Percentiles rank a stretch among this genome's conserved stretches.
Evolutionary conservation across 495 filamentous ascomycete species (phyloP).

Genomic region (Staphylotrichum longicolle): DNA sequence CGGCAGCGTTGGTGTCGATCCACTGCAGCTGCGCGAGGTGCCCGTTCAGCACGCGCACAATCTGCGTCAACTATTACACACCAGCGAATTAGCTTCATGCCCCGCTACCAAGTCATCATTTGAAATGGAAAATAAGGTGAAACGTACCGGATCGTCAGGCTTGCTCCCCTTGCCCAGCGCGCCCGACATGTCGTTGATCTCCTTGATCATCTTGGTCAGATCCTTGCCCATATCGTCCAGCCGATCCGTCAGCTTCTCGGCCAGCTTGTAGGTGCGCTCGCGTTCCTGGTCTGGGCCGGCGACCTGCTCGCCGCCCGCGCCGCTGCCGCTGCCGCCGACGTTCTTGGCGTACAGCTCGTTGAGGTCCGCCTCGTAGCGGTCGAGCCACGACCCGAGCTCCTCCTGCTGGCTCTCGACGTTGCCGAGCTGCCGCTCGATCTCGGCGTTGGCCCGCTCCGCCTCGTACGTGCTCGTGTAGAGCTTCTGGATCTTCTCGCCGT

Average conservation of each 20-base stretch:
- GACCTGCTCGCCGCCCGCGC: slow-evolving; percentile 54
- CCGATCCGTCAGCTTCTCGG: slow-evolving; percentile 83
- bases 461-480: slow-evolving; percentile 84
- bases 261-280: slow-evolving; percentile 88
- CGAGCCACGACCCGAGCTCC: slow-evolving; percentile 78
- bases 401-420: slow-evolving; percentile 89
- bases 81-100: slow-evolving; percentile 16
- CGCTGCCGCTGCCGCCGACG: slow-evolving; percentile 13
- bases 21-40: slow-evolving; percentile 85
- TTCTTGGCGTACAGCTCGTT: slow-evolving; percentile 79
- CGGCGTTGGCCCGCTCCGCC: slow-evolving; percentile 82
- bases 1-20: slow-evolving; percentile 82
- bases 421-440: slow-evolving; percentile 85
- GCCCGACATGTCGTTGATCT: slow-evolving; percentile 84
- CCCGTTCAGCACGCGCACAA: slow-evolving; percentile 88
- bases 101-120: not conserved
- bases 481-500: slow-evolving; percentile 86
- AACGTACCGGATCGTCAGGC: slow-evolving; percentile 85
- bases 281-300: slow-evolving; percentile 90
- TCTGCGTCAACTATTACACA: slow-evolving; percentile 73
- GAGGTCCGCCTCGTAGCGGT: slow-evolving; percentile 85
- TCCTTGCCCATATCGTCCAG: slow-evolving; percentile 91
- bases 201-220: slow-evolving; percentile 91
- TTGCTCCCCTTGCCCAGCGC: slow-evolving; percentile 83
- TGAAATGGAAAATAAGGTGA: not conserved